These are phyloP conservation scores for Neurospora sublineolata DNA, from an alignment of 495 filamentous ascomycete genomes.

Conservation along the genomic window DNA sequence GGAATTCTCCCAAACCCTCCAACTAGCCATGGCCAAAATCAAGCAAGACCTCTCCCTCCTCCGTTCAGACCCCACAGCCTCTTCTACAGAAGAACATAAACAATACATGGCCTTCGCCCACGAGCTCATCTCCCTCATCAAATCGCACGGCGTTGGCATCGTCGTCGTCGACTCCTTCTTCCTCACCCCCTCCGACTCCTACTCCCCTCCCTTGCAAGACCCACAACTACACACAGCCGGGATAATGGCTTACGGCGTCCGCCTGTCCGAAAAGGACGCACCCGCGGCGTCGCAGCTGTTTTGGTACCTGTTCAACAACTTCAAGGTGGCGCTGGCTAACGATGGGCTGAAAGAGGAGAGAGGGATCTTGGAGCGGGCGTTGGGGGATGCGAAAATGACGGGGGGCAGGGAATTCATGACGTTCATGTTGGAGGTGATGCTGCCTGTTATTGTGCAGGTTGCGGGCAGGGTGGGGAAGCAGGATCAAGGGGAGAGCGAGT, in stretches of 20 bases:
- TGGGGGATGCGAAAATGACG: not conserved
- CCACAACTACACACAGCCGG: constrained; percentile 36
- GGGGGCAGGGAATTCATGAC: constrained; percentile 25
- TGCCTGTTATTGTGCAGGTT: constrained; percentile 30
- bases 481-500: not conserved
- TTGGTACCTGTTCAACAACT: constrained; percentile 38
- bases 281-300: constrained; percentile 36
- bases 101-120: constrained; percentile 34
- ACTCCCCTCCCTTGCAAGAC: constrained; percentile 37
- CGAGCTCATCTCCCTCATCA: constrained; percentile 32
- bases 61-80: constrained; percentile 1
- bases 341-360: constrained; percentile 27
- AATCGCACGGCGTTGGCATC: constrained; percentile 34
- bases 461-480: not conserved
- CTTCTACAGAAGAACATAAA: constrained; percentile 16
- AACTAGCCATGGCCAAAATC: constrained; percentile 36
- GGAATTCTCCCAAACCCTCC: constrained; percentile 26
- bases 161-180: constrained; percentile 35
- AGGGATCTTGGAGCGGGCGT: constrained; percentile 16
- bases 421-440: constrained; percentile 33
- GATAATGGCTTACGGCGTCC: constrained; percentile 38
- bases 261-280: constrained; percentile 29
- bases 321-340: constrained; percentile 36
- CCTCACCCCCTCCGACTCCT: constrained; percentile 33
- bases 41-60: constrained; percentile 30